Base-by-base conservation (phyloP, 2,329 filamentous ascomycete species). In the Venturia oleaginea region DNA sequence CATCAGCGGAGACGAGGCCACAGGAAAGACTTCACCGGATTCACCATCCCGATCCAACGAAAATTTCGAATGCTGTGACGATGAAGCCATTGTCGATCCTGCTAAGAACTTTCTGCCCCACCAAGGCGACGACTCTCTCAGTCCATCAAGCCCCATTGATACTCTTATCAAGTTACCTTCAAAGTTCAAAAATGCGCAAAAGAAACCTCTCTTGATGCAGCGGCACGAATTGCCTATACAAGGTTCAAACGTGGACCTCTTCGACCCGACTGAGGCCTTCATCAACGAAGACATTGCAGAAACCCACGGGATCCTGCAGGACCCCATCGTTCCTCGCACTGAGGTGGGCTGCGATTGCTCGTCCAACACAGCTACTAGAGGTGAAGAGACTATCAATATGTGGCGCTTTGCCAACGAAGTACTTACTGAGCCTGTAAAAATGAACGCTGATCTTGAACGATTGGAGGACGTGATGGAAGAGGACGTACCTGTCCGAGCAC, bases 401-500 rank as follows among this genome's bases (percentile, higher is more conserved):
- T 64, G 62, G 62, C 34, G 62, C 11, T 60, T 42, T 48, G 54
- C 62, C 1, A 64, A 60, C n/a, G 34, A 64, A 46, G 54, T 48
- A 15, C 37, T 64, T 22, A 48, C 51, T 15, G 24, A 43, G 38
- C 51, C 51, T 59, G 48, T n/a, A 30, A 30, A 19, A 19, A 32
- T 27, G 13, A 55, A 55, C 15, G n/a, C 22, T 37, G 30, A 38
- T 19, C n/a, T 64, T 11, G 32, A 32, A 43, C 62, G 55, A 27
- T 30, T 65, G 22, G 63, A 65, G 42, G 63, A 65, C n/a, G 24
- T 59, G 3, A 32, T 62, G 22, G 63, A 59, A 19, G 40, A 62
- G 8, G 63, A 65, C 34, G 46, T 34, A 30, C 63, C 63, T n/a
- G 63, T 65, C 17, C 57, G 63, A 24, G 63, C 63, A 19, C 51